Percentiles rank a stretch among this genome's conserved stretches.
phyloP scores from a whole-genome alignment of 176 grass and related monocot genomes.

The Zea mays region DNA sequence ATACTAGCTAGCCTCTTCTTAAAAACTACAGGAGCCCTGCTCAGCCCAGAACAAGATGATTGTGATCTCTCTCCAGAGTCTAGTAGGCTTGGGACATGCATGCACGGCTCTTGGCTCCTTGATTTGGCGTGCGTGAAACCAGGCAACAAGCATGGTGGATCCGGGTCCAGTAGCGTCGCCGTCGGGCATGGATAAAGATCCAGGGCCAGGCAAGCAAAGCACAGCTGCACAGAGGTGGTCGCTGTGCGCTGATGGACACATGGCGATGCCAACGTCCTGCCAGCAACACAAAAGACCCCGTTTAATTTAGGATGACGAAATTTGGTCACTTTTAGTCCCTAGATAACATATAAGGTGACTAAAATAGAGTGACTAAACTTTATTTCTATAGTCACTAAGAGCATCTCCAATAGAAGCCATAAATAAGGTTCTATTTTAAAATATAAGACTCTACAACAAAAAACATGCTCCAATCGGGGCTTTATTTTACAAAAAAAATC shows the following conservation, averaged over 20 bases:
- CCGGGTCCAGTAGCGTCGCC: constrained; percentile 17
- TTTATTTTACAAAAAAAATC: too few species aligned
- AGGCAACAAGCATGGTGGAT: neutral
- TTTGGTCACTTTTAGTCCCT: too few species aligned
- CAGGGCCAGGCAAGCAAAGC: neutral
- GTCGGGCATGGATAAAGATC: constrained; percentile 14
- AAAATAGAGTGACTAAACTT: too few species aligned
- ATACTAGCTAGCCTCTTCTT: too few species aligned
- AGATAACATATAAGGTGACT: too few species aligned
- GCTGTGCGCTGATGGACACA: neutral
- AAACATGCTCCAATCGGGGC: too few species aligned
- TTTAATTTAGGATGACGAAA: too few species aligned
- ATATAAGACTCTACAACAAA: too few species aligned
- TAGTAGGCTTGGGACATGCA: neutral
- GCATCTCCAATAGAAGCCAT: too few species aligned
- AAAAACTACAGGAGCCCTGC: neutral
- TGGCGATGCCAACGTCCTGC: constrained; percentile 23
- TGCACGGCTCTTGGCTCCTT: neutral
- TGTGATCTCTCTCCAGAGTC: neutral
- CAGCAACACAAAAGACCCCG: neutral
- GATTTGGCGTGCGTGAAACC: too few species aligned
- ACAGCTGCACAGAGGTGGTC: neutral
- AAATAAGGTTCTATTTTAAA: too few species aligned
- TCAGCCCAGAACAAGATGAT: neutral
- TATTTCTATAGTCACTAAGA: too few species aligned